Evolutionary conservation across 495 filamentous ascomycete genomes (phyloP).

Genomic region (Eremomyces bilateralis): DNA sequence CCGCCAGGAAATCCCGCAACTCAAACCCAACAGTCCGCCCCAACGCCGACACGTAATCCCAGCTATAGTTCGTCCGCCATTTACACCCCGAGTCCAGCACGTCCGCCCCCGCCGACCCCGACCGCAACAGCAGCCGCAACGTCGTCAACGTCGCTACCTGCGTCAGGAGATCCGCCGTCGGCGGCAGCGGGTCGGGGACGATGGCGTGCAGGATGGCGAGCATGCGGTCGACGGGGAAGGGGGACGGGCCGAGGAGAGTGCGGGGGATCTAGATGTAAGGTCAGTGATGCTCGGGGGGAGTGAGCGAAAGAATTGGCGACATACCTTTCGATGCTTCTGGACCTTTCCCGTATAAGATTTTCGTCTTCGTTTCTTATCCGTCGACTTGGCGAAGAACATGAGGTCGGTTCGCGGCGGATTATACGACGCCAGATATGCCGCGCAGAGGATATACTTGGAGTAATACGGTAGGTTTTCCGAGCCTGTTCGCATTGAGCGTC

Average conservation of each 20-base stretch:
- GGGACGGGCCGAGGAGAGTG: slow-evolving; percentile 48
- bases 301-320: slow-evolving; percentile 8
- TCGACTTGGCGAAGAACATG: slow-evolving; percentile 65
- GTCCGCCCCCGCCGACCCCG: slow-evolving; percentile 31
- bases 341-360: slow-evolving; percentile 16
- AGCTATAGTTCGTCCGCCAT: slow-evolving; percentile 55
- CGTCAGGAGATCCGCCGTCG: slow-evolving; percentile 27
- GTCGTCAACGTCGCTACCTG: slow-evolving; percentile 59
- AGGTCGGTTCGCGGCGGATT: slow-evolving; percentile 60
- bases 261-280: slow-evolving; percentile 29
- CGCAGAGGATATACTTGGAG: slow-evolving; percentile 60
- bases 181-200: slow-evolving; percentile 37
- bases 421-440: slow-evolving; percentile 80
- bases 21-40: slow-evolving; percentile 51
- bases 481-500: neutral
- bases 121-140: slow-evolving; percentile 45
- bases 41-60: slow-evolving; percentile 44
- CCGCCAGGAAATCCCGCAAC: slow-evolving; percentile 47
- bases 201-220: slow-evolving; percentile 73
- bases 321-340: slow-evolving; percentile 10
- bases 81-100: slow-evolving; percentile 40
- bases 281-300: neutral
- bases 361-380: slow-evolving; percentile 32
- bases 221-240: slow-evolving; percentile 72
- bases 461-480: slow-evolving; percentile 43